Base-by-base conservation (phyloP, 2,329 filamentous ascomycete genomes). In the Aspergillus niger region DNA sequence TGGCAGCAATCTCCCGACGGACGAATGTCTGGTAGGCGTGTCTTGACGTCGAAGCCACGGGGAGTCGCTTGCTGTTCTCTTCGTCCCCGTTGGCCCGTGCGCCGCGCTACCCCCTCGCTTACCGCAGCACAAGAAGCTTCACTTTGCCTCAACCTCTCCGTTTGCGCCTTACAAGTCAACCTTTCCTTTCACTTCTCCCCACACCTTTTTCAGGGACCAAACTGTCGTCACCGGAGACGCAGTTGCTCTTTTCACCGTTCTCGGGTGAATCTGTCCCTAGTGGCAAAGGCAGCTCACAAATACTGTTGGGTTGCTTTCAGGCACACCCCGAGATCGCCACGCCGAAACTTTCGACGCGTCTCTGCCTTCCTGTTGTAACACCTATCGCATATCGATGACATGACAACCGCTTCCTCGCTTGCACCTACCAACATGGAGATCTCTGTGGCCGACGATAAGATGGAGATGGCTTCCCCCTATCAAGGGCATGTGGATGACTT, bases 401-500 rank as follows among this genome's bases (percentile, higher is more conserved):
- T 77, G 74, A 76, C 72, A 61, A 64, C 73, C 32, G 60, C 70
- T 48, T 66, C 71, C n/a, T 66, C 73, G 17, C 50, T 74, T 51
- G 32, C 67, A 38, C 69, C 72, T 64, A 49, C 70, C 57, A 65
- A 67, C 49, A 79, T 79, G 76, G 77, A 79, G 57, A 66, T 71
- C 13, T 69, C 73, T 36, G 63, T 67, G 17, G 59, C 74, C 50
- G 79, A 80, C 58, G 79, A 82, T 57, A 77, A 68, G 50, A 79
- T 79, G 75, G 77, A 79, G 62, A 75, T 79, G 75, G 72, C 73
- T 10, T 76, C 74, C 43, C 75, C 75, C 32, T 76, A 76, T 44
- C 69, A 76, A 30, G 74, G 73, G 3, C 73, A 76, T 57, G 78
- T 78, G 53, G 83, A 85, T 66, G 80, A 80, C 78, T 88, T 69